Percentiles rank a stretch among this genome's conserved stretches.
Evolutionary conservation across 331 rosid species (phyloP).

Genomic region (Telfairia occidentalis): DNA sequence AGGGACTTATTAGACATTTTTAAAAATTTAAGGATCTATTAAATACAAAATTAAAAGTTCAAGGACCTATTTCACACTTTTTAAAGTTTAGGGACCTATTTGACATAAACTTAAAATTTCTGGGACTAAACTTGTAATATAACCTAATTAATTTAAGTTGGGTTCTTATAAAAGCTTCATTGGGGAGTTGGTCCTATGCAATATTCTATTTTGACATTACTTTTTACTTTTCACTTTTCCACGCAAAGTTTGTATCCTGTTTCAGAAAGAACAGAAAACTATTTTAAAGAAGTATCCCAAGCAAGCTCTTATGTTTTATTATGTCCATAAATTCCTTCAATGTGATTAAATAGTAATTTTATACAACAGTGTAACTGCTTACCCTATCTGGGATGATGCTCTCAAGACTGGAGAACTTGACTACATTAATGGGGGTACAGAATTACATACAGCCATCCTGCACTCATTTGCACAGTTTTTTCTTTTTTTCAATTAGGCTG

Average conservation of each 20-base stretch:
- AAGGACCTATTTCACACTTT: too few relatives aligned
- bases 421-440: constrained; percentile 77
- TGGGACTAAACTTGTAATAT: too few relatives aligned
- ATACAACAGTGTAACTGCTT: constrained; percentile 70
- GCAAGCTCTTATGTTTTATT: not conserved
- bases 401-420: constrained; percentile 86
- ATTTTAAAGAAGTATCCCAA: not conserved
- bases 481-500: not conserved
- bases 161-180: not conserved
- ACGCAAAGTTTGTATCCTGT: not conserved
- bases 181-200: not conserved
- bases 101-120: too few relatives aligned
- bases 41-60: too few relatives aligned
- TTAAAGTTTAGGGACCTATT: too few relatives aligned
- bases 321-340: not conserved
- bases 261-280: not conserved
- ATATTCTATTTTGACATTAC: not conserved
- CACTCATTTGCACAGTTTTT: not conserved
- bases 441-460: not conserved
- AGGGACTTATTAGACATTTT: too few relatives aligned
- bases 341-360: not conserved
- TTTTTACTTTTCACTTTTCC: not conserved
- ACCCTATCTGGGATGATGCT: constrained; percentile 62
- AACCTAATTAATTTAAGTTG: not conserved
- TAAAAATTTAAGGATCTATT: too few relatives aligned